Evolutionary conservation across 2,329 filamentous ascomycete genomes (phyloP), one percentile per base, ranked within the genome.

Genomic region (Torrubiellomyces zombiae): DNA sequence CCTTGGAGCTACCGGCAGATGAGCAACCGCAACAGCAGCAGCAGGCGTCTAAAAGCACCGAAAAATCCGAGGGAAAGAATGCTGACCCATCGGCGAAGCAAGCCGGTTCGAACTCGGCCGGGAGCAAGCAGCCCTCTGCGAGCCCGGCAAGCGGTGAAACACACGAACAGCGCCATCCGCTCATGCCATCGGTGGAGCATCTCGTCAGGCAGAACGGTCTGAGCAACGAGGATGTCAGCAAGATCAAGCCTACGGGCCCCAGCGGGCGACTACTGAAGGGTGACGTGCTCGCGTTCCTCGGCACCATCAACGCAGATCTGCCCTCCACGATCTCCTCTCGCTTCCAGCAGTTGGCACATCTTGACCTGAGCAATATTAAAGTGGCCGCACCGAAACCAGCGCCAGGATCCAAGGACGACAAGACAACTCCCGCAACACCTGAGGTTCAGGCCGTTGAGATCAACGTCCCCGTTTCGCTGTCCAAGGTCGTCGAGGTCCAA

Each of bases 341-440:
- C 26, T 75, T 92, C 44, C 61, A 69, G 31, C 75, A 82, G 50
- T 69, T 89, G 24, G 59, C 68, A 20, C 82, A 91, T 50, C 71
- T 98, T 26, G 86, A 98, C 48, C 70, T 98, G 14, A 89, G 78
- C 59, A 93, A 95, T 59, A 86, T 95, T 59, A 91, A 92, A 60
- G 56, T 86, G 30, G 75, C 75, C 23, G 50, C 58, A 27, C 58
- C 60, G 44, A 61, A 63, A 46, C 43, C 38, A 23, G 38, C 40
- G 17, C 32, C 52, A 17, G 50, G 52, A 14, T 38, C 42, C 36
- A 41, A 53, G 26, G 46, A 53, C 26, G 45, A 50, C 18, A 45
- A 48, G 13, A 45, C 51, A 9, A 45, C 50, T 6, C 43, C 56
- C 21, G 47, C 55, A 20, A 47, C 51, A 16, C 48, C 58, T 9